These are phyloP conservation scores for Lophiostoma macrostomum DNA, from an alignment of 495 filamentous ascomycete species.

Conservation along the genomic window DNA sequence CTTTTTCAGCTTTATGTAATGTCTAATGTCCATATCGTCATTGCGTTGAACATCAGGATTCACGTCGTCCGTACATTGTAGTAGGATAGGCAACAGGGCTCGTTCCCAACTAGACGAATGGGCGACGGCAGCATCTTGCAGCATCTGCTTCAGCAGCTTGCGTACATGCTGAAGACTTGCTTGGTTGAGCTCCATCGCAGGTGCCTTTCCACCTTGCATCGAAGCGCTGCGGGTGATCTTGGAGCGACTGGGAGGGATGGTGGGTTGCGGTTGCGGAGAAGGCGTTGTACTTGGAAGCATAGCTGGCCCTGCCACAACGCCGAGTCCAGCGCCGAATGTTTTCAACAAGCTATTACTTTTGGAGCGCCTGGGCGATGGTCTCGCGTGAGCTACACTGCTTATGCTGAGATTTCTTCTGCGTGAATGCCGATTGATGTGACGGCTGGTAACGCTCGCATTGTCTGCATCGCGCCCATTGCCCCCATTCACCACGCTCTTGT, in stretches of 20 bases:
- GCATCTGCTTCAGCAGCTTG: conserved; percentile 75
- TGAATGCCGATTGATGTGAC: conserved; percentile 53
- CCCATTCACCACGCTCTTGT: conserved; percentile 60
- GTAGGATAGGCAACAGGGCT: conserved; percentile 83
- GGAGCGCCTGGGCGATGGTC: conserved; percentile 61
- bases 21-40: conserved; percentile 97
- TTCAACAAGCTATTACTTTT: conserved; percentile 42
- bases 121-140: conserved; percentile 71
- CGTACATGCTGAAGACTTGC: conserved; percentile 86
- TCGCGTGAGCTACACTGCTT: conserved; percentile 64
- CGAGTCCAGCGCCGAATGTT: conserved; percentile 31
- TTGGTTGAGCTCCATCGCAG: conserved; percentile 76
- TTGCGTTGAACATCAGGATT: conserved; percentile 84
- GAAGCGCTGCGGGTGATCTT: conserved; percentile 78
- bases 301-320: conserved; percentile 4
- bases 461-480: conserved; percentile 61
- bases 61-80: conserved; percentile 91
- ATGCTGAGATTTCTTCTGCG: conserved; percentile 75
- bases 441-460: conserved; percentile 57
- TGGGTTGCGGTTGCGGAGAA: background rate
- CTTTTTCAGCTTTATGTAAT: conserved; percentile 97
- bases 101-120: conserved; percentile 80
- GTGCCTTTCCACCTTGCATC: conserved; percentile 70
- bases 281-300: background rate
- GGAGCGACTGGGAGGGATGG: conserved; percentile 5